These are phyloP conservation scores for Clonostachys rosea DNA, from an alignment of 2,329 filamentous ascomycete species.

Conservation along the genomic window DNA sequence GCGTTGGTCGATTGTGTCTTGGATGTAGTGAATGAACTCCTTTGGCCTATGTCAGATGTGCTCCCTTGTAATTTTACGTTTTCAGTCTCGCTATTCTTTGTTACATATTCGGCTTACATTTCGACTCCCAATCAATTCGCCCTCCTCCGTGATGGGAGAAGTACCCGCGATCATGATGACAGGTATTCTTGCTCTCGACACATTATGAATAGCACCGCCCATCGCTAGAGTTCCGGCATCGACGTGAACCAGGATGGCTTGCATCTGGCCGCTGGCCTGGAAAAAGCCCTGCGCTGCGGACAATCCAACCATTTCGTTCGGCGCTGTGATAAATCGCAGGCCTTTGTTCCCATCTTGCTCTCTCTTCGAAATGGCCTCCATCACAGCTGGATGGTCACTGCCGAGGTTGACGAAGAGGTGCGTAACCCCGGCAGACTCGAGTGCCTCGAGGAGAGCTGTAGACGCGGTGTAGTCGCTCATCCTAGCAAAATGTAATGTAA, in stretches of 20 bases:
- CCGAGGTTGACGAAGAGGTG: constrained; percentile 52
- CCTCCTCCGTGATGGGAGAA: constrained; percentile 72
- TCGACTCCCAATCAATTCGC: constrained; percentile 70
- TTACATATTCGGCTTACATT: constrained; percentile 19
- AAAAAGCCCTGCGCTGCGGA: constrained; percentile 83
- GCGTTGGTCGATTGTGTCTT: constrained; percentile 79
- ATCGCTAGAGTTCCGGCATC: constrained; percentile 79
- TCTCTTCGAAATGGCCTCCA: constrained; percentile 76
- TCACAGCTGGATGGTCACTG: constrained; percentile 69
- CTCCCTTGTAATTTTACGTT: no score
- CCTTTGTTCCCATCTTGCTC: constrained; percentile 62
- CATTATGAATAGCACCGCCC: constrained; percentile 75
- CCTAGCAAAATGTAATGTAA: no score
- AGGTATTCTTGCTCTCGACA: constrained; percentile 67
- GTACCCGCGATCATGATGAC: constrained; percentile 76
- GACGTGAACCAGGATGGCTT: constrained; percentile 76
- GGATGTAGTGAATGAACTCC: constrained; percentile 84
- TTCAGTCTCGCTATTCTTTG: no score
- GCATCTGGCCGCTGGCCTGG: constrained; percentile 64
- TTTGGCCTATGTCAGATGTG: constrained; percentile 15
- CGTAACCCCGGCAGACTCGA: constrained; percentile 1
- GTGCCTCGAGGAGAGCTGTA: constrained; percentile 2
- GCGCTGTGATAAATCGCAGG: constrained; percentile 72
- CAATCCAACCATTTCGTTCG: constrained; percentile 70
- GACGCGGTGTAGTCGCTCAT: constrained; percentile 1